Base-by-base conservation (phyloP, 1,284 basidiomycete species). In the Inonotus hispidus region DNA sequence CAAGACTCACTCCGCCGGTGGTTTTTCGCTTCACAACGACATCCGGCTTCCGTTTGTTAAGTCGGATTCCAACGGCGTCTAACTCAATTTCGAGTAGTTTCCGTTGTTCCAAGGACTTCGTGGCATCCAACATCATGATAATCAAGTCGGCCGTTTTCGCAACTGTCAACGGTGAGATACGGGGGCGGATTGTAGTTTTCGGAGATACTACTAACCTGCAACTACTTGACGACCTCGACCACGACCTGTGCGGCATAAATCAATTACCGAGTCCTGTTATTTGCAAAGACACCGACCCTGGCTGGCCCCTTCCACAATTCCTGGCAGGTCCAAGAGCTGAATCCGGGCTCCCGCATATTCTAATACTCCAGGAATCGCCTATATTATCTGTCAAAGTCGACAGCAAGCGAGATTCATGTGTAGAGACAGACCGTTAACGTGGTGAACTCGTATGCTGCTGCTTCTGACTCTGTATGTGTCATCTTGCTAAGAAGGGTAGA, bases 131-230 rank as follows among this genome's bases (percentile, higher is more conserved):
- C 92, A 98, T 95, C 67, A 98, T 83, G 57, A 97, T 77, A 66
- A 98, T 95, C 47, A 98, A 79, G 74, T 99, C 96, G 1, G 96
- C 95, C 1, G 96, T 99, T 77, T 98, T 97, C 23, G 92, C 94
- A 25, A 93, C 88, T 80, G 68, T 27, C 21, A 37, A n/a, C 13
- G 3, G 21, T 53, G n/a, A 63, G 27, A 27, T 13, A 50, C 19
- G 21, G 39, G 32, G 32, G 19, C 14, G 27, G 25, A 21, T 25
- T 47, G 38, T 46, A 56, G 43, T 38, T 47, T 53, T 46, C 23
- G 41, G 65, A 37, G 50, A 49, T 49, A 11, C 29, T n/a, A 69
- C 79, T 59, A 66, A 86, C 87, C 92, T 59, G 91, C 84, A 16
- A 99, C 94, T 29, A 99, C 96, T 75, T 99, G 96, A 66, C 96